Base-by-base conservation (phyloP, 768 basidiomycete species). In the Suillus bovinus region DNA sequence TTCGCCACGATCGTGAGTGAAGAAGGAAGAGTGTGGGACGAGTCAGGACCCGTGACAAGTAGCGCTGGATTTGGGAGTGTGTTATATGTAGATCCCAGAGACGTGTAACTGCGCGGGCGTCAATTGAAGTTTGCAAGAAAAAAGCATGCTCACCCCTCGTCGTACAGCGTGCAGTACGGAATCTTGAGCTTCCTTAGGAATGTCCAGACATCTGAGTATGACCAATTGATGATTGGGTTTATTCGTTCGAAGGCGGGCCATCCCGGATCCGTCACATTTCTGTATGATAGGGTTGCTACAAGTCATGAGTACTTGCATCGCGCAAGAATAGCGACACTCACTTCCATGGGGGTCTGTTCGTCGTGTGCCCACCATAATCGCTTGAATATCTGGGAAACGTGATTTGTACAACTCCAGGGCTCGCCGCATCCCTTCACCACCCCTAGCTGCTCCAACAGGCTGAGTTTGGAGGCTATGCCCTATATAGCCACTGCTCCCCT, bases 151-250 rank as follows among this genome's bases (percentile, higher is more conserved):
- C 62, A 96, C 91, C 96, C 97, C 76, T 91, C 81, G 68, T 99
- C 94, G 70, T 99, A 99, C 47, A 99, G 72, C 41, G 74, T 71
- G 72, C 97, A 99, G 72, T 96, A 99, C 2, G 91, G 92, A 5
- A 99, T 86, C 4, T 86, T 72, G 22, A 95, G 76, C 57, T 78
- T 76, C 20, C 86, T 81, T 49, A 99, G 79, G 77, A 96, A 99
- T 3, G 78, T 77, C 97, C 97, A 99, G 5, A 99, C 86, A 65
- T 96, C 87, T 11, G 76, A 72, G 75, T 99, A 99, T 1, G 86
- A 81, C 97, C 97, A 99, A 71, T 98, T 89, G 61, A 99, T 91
- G 68, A 99, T 90, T 0, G 97, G 97, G 71, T 99, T 96, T 22
- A 99, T 85, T 22, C 97, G 87, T 71, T 94, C 89, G 67, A 94